These are phyloP conservation scores for Herpetospermum pedunculosum DNA, from an alignment of 306 rosid genomes.

Conservation along the genomic window DNA sequence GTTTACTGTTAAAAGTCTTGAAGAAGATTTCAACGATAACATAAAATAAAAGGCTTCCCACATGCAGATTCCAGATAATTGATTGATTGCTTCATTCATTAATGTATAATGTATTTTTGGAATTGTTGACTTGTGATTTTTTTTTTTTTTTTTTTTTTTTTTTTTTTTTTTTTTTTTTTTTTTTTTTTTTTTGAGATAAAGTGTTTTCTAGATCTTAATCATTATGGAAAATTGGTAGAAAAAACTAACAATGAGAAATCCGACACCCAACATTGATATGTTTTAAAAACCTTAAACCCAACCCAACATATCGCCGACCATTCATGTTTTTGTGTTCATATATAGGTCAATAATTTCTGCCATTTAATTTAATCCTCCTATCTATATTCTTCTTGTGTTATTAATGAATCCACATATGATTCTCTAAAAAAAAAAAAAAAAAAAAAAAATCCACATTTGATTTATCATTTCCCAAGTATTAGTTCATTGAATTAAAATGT, in stretches of 20 bases:
- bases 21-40: not conserved
- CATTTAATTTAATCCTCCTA: not conserved
- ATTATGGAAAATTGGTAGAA: too few relatives aligned
- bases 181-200: too few relatives aligned
- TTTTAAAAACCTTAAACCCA: not conserved
- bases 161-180: too few relatives aligned
- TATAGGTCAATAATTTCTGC: not conserved
- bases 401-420: not conserved
- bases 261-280: slow-evolving; percentile 6
- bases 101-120: not conserved
- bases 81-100: not conserved
- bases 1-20: not conserved
- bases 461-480: not conserved
- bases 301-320: not conserved
- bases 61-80: not conserved
- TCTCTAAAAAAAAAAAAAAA: too few relatives aligned
- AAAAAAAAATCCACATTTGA: not conserved
- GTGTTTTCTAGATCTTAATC: too few relatives aligned
- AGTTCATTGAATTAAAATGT: not conserved
- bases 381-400: not conserved
- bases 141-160: too few relatives aligned
- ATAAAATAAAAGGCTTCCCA: not conserved
- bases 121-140: not conserved
- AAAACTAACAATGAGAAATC: not conserved
- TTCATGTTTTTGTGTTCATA: slow-evolving; percentile 1